phyloP scores from a whole-genome alignment of 371 early-diverging fungal species.

The Circinella umbellata region DNA sequence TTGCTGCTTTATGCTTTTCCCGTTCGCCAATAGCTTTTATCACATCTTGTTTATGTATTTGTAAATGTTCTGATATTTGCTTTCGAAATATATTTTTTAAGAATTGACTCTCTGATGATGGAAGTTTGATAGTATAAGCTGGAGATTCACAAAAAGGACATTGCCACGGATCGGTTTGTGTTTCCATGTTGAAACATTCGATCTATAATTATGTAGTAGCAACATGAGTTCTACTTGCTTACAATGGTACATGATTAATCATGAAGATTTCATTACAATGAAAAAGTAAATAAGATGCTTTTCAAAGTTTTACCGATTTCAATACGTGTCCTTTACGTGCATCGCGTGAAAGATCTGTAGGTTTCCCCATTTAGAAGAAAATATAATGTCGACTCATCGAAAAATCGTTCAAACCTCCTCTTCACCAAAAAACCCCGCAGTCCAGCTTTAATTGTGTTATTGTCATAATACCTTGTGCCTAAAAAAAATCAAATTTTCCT shows the following conservation, averaged over 20 bases:
- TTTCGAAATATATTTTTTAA: background rate
- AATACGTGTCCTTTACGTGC: conserved; percentile 1
- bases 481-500: no score
- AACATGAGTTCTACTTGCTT: background rate
- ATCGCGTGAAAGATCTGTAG: background rate
- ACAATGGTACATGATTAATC: no score
- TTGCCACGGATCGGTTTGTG: background rate
- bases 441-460: no score
- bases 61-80: conserved; percentile 8
- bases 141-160: conserved; percentile 3
- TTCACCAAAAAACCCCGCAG: no score
- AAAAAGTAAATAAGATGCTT: background rate
- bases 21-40: background rate
- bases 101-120: background rate
- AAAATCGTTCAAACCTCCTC: no score
- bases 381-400: no score
- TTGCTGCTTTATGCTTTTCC: background rate
- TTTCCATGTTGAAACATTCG: background rate
- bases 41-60: conserved; percentile 5
- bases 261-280: no score
- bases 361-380: background rate
- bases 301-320: background rate
- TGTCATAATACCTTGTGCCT: no score
- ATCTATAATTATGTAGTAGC: background rate
- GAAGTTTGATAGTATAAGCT: background rate